Evolutionary conservation across 2,329 filamentous ascomycete genomes (phyloP), one percentile per base, ranked within the genome.

Genomic region (Pseudopithomyces maydicus): DNA sequence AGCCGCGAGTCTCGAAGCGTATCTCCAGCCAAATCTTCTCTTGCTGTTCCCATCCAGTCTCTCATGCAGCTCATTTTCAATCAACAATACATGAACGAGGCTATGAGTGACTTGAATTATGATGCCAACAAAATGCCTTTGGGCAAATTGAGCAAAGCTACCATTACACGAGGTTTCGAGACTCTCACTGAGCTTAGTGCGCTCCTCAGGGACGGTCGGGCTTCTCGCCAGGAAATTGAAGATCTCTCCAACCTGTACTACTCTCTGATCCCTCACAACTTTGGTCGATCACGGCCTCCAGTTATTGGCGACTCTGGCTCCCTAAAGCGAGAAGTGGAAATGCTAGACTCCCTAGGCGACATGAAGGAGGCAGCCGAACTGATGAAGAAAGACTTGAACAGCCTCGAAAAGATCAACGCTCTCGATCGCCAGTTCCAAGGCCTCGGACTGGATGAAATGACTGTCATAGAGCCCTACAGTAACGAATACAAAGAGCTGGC

Each of bases 31-130:
- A 62, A 71, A 12, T 89, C 85, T 71, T 85, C 82, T 2, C 81
- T 94, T 1, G 75, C 82, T 0, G 72, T 77, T 12, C 80, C 86
- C 0, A 80, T 91, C 2, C 87, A 92, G 69, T 78, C 85, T 8
- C 78, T 96, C 19, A 88, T 96, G 82, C 79, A 87, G 57, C 84
- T 96, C 62, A 96, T 97, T 58, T 96, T 96, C 81, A 93, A 96
- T 73, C 82, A 86, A 55, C 73, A 87, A 20, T 88, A 88, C 70
- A 92, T 96, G 74, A 80, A 85, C 20, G 82, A 82, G 8, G 84
- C 86, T 35, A 90, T 91, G 87, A 72, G 76, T 1, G 80, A 84
- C 1, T 79, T 91, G 63, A 90, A 90, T 63, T 92, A 92, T 64
- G 88, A 92, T 64, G 81, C 84, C 10, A 81, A 89, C 61, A 96